Percentiles rank a stretch among this genome's conserved stretches.
phyloP scores from a whole-genome alignment of 1,284 basidiomycete species.

The Malassezia globosa region DNA sequence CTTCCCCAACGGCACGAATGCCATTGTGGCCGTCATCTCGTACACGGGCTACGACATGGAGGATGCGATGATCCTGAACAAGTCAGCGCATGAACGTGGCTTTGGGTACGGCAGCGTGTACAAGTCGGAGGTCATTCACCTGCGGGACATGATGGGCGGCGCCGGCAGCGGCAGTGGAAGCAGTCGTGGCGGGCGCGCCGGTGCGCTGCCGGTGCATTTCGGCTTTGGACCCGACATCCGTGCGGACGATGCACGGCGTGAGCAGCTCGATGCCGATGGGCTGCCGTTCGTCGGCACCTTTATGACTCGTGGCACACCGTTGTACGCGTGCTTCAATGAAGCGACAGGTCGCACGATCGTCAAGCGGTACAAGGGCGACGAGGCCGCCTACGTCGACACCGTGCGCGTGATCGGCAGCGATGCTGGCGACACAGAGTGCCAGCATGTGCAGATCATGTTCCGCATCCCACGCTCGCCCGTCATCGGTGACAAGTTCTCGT shows the following conservation, averaged over 20 bases:
- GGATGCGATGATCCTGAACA: conserved; percentile 99
- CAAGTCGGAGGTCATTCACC: conserved; percentile 84
- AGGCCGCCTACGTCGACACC: conserved; percentile 77
- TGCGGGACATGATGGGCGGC: conserved; percentile 63
- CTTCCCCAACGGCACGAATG: conserved; percentile 96
- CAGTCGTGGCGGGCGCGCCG: no score
- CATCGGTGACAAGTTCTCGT: conserved; percentile 98
- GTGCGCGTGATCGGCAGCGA: conserved; percentile 83
- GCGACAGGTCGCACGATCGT: conserved; percentile 70
- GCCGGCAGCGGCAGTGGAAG: conserved; percentile 38
- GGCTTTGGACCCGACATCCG: conserved; percentile 58
- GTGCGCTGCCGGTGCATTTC: conserved; percentile 57
- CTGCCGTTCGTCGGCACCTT: conserved; percentile 66
- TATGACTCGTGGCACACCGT: conserved; percentile 63
- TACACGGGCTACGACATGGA: conserved; percentile 99
- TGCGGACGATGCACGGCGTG: conserved; percentile 31
- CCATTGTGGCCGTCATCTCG: conserved; percentile 95
- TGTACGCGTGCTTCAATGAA: conserved; percentile 70
- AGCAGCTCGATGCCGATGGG: conserved; percentile 72
- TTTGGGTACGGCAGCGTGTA: conserved; percentile 96
- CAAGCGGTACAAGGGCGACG: conserved; percentile 95
- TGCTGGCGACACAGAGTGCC: conserved; percentile 70
- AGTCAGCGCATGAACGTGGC: conserved; percentile 93
- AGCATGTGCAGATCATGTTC: conserved; percentile 86
- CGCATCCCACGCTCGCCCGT: conserved; percentile 89